These are phyloP conservation scores for Rhipidocladum racemiflorum DNA, from an alignment of 176 grass and related monocot species.

Conservation along the genomic window DNA sequence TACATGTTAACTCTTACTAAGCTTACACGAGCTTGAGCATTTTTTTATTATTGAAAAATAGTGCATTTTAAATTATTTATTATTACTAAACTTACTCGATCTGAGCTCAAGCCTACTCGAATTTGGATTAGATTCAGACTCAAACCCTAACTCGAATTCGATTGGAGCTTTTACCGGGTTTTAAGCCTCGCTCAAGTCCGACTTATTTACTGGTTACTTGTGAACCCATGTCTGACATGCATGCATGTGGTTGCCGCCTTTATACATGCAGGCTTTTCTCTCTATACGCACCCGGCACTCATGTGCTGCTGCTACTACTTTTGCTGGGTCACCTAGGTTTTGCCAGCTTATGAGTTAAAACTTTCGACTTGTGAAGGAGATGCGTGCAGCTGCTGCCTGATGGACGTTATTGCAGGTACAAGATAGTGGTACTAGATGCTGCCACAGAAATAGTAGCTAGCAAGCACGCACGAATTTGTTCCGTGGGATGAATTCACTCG, in stretches of 20 bases:
- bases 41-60: no score
- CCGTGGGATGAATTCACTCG: not conserved
- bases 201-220: no score
- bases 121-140: no score
- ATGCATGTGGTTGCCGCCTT: not conserved
- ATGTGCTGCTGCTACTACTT: not conserved
- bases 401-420: not conserved
- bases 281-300: not conserved
- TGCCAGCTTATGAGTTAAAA: not conserved
- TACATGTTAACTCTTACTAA: no score
- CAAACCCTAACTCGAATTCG: no score
- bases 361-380: not conserved
- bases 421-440: not conserved
- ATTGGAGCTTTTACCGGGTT: no score
- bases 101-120: no score
- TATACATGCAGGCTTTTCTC: not conserved
- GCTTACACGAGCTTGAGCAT: no score
- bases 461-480: not conserved
- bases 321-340: conserved; percentile 16
- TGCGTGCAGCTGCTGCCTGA: not conserved
- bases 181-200: no score
- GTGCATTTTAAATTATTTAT: no score
- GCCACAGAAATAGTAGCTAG: not conserved
- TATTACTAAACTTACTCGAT: no score
- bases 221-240: conserved; percentile 19